phyloP scores from a whole-genome alignment of 2,329 filamentous ascomycete species.

The Ascochyta rabiei region DNA sequence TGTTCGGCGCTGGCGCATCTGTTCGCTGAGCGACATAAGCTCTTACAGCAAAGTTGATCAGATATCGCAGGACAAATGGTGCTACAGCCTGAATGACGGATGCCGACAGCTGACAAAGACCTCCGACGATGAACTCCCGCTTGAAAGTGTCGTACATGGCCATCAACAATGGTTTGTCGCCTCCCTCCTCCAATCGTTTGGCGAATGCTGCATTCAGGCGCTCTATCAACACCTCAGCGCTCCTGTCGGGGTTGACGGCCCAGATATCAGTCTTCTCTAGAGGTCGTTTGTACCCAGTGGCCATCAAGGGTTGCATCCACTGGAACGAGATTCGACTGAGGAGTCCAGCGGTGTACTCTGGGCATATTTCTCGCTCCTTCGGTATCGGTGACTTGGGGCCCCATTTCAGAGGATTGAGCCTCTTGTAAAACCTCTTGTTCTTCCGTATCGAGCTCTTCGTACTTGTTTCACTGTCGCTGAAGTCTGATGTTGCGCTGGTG shows the following conservation, averaged over 20 bases:
- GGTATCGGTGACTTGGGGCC: constrained; percentile 62
- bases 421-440: constrained; percentile 67
- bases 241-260: constrained; percentile 81
- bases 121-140: constrained; percentile 83
- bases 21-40: constrained; percentile 71
- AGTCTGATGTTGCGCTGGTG: constrained; percentile 36
- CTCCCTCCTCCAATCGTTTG: constrained; percentile 68
- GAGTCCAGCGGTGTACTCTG: constrained; percentile 75
- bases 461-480: constrained; percentile 38
- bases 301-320: constrained; percentile 91
- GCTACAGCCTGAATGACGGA: constrained; percentile 76
- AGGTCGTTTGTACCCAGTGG: constrained; percentile 79
- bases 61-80: constrained; percentile 82
- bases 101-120: constrained; percentile 74
- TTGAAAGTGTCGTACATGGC: constrained; percentile 87
- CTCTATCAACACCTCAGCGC: constrained; percentile 70
- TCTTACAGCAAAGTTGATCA: constrained; percentile 83
- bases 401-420: constrained; percentile 55
- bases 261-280: constrained; percentile 88
- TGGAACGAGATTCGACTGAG: constrained; percentile 80
- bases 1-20: constrained; percentile 64
- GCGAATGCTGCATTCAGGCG: constrained; percentile 73
- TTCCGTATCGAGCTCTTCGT: constrained; percentile 34
- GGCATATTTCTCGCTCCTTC: constrained; percentile 60
- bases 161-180: constrained; percentile 75